These are phyloP conservation scores for Eremochloa ophiuroides DNA, from an alignment of 176 grass and related monocot species.

Conservation along the genomic window DNA sequence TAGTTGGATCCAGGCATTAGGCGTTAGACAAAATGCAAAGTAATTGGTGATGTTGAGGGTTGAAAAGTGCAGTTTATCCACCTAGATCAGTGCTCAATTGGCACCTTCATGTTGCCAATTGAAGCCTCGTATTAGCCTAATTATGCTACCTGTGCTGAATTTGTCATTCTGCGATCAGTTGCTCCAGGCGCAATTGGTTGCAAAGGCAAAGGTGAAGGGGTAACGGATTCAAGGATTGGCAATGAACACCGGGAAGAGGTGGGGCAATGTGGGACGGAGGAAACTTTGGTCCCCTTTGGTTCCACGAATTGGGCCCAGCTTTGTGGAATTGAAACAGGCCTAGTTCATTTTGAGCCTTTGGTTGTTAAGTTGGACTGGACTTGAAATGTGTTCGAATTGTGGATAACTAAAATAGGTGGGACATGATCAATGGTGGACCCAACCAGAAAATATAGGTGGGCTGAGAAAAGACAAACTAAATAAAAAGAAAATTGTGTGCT, in stretches of 20 bases:
- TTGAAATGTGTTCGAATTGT: too few relatives aligned
- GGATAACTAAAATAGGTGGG: too few relatives aligned
- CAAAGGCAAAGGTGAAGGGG: neutral
- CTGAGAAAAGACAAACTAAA: too few relatives aligned
- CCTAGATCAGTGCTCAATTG: neutral
- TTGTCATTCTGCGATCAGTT: neutral
- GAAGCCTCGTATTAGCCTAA: neutral
- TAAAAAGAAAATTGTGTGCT: too few relatives aligned
- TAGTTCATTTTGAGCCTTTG: too few relatives aligned
- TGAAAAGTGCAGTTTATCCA: neutral
- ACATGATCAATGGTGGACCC: too few relatives aligned
- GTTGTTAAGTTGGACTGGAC: too few relatives aligned
- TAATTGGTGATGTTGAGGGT: neutral
- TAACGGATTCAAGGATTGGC: neutral
- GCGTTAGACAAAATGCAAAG: neutral
- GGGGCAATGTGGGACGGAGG: neutral
- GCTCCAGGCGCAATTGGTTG: neutral
- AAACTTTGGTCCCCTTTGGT: neutral
- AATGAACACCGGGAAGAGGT: neutral
- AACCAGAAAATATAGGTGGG: too few relatives aligned
- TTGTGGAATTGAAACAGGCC: neutral
- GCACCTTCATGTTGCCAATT: neutral
- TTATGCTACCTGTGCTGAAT: neutral
- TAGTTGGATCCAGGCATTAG: neutral
- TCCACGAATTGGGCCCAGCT: neutral